Conservation (phyloP, 306 rosid species). For the Pueraria montana region DNA sequence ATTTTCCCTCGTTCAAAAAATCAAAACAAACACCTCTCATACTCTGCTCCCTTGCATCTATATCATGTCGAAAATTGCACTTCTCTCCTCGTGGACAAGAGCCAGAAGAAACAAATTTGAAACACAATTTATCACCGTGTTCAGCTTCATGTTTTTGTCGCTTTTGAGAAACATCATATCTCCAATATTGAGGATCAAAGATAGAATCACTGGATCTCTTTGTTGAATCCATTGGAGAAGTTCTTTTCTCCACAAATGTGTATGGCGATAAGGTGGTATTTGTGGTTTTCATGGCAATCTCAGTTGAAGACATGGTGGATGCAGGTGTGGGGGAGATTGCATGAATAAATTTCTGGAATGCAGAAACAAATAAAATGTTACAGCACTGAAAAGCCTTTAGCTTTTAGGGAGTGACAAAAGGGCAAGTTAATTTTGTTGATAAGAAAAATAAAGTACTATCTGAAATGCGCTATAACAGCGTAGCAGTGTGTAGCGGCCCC, state of each 20-base stretch:
- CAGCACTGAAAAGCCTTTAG: constrained; percentile 40
- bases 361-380: constrained; percentile 43
- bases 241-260: constrained; percentile 51
- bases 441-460: constrained; percentile 28
- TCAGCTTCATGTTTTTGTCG: constrained; percentile 77
- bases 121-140: constrained; percentile 76
- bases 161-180: constrained; percentile 91
- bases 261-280: constrained; percentile 87
- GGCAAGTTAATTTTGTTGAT: constrained; percentile 2
- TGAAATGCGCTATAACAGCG: background rate
- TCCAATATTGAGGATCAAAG: constrained; percentile 92
- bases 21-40: constrained; percentile 95
- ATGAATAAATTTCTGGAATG: constrained; percentile 93
- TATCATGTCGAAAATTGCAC: constrained; percentile 86
- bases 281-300: constrained; percentile 73
- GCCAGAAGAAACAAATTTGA: constrained; percentile 87
- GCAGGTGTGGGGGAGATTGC: constrained; percentile 97
- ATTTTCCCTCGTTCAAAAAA: constrained; percentile 87
- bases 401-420: background rate
- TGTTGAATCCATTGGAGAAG: constrained; percentile 56
- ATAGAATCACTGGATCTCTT: constrained; percentile 70
- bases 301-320: constrained; percentile 82
- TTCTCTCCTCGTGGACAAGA: constrained; percentile 90
- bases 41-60: constrained; percentile 78
- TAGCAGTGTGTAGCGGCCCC: background rate